A percentile compares a stretch with the other conserved stretches of the same genome.
phyloP scores from a whole-genome alignment of 805 yeast genomes.

The Hanseniaspora singularis region DNA sequence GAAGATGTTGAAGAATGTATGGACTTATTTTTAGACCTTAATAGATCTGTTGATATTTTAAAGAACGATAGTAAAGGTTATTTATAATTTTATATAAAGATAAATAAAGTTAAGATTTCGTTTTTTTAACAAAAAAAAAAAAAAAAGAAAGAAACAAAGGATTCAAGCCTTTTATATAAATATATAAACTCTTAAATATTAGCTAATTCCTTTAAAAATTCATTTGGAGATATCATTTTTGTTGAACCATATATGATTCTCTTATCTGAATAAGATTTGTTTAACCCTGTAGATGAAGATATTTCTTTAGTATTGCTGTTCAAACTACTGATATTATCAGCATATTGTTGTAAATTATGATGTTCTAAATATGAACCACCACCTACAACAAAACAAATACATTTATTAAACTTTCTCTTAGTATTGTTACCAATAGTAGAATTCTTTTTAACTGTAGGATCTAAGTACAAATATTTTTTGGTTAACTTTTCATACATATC shows the following conservation, averaged over 20 bases:
- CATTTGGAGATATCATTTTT: slow-evolving; percentile 54
- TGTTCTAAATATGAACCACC: slow-evolving; percentile 94
- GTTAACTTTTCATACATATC: slow-evolving; percentile 55
- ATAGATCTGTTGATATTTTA: slow-evolving; percentile 63
- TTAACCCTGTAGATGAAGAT: not conserved
- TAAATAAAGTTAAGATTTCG: not conserved
- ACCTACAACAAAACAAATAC: slow-evolving; percentile 85
- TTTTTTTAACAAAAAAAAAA: not conserved
- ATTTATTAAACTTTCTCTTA: slow-evolving; percentile 66
- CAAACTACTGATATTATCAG: slow-evolving; percentile 30
- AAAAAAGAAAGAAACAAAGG: no score
- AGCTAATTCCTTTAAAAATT: slow-evolving; percentile 56
- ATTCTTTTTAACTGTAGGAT: slow-evolving; percentile 78
- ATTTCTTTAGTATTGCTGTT: slow-evolving; percentile 36
- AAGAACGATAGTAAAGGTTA: slow-evolving; percentile 20
- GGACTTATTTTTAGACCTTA: slow-evolving; percentile 70
- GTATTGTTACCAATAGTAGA: slow-evolving; percentile 81
- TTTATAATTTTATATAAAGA: not conserved
- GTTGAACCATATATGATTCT: slow-evolving; percentile 74
- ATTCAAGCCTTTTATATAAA: not conserved
- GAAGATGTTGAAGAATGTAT: slow-evolving; percentile 78
- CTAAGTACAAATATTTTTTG: slow-evolving; percentile 82
- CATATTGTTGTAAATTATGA: slow-evolving; percentile 88
- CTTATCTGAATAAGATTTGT: slow-evolving; percentile 5
- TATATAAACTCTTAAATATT: slow-evolving; percentile 32